phyloP scores from a whole-genome alignment of 306 rosid species.

The Pterocarpus santalinus region DNA sequence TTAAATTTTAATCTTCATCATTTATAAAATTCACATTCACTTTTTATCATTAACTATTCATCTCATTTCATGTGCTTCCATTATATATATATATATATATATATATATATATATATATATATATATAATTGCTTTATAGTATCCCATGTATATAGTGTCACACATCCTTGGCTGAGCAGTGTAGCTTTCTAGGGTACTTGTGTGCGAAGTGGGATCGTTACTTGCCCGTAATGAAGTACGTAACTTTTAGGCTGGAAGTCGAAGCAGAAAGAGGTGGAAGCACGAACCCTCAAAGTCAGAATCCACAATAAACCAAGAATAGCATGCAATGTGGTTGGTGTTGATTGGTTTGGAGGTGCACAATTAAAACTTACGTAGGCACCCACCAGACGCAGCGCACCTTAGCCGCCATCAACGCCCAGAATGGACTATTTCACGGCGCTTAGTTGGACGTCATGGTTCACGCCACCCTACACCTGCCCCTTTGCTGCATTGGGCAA shows the following conservation, averaged over 20 bases:
- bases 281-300: not conserved
- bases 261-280: not conserved
- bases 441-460: conserved; percentile 51
- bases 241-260: not conserved
- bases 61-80: too few relatives aligned
- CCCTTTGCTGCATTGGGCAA: conserved; percentile 5
- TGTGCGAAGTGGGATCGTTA: conserved; percentile 16
- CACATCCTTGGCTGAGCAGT: too few relatives aligned
- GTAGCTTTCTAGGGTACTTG: not conserved
- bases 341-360: conserved; percentile 5
- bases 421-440: not conserved
- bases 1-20: too few relatives aligned
- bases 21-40: too few relatives aligned
- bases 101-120: too few relatives aligned
- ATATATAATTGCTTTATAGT: too few relatives aligned
- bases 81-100: too few relatives aligned
- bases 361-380: not conserved
- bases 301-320: not conserved
- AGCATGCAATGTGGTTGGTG: conserved; percentile 12
- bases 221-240: conserved; percentile 20
- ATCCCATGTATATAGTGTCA: too few relatives aligned
- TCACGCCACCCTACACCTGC: conserved; percentile 49
- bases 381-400: not conserved
- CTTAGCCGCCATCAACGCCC: not conserved
- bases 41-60: too few relatives aligned